A percentile compares a stretch with the other conserved stretches of the same genome.
These are phyloP conservation scores for Pichia phayaonensis DNA, from an alignment of 805 yeast genomes.

Conservation along the genomic window DNA sequence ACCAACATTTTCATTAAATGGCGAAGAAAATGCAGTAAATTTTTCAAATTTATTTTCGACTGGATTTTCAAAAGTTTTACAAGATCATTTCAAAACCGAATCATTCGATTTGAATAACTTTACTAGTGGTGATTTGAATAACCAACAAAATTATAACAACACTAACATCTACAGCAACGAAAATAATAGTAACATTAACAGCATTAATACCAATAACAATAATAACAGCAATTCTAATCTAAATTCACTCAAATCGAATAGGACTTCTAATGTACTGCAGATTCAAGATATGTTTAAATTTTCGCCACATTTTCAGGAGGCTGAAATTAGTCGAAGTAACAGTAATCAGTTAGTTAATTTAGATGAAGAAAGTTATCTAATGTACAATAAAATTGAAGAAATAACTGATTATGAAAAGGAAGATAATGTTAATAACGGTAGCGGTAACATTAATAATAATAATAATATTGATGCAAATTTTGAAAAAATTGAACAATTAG, in stretches of 20 bases:
- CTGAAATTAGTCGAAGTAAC: not conserved
- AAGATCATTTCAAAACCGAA: constrained; percentile 15
- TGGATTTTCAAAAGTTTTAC: constrained; percentile 18
- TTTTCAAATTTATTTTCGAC: constrained; percentile 21
- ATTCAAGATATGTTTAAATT: constrained; percentile 13
- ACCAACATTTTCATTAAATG: constrained; percentile 7
- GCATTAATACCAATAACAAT: not conserved
- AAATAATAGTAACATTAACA: not conserved
- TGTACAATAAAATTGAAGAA: not conserved
- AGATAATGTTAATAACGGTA: not conserved
- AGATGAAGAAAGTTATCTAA: not conserved
- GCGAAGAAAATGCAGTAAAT: constrained; percentile 4
- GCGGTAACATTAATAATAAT: too few species aligned
- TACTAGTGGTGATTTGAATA: not conserved
- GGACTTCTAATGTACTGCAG: not conserved
- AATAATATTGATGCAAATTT: not conserved
- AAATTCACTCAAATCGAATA: not conserved
- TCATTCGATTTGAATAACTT: not conserved
- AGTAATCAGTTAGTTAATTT: not conserved
- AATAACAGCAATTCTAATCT: not conserved
- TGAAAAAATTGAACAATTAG: not conserved
- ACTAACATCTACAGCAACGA: too few species aligned
- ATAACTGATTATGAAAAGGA: not conserved
- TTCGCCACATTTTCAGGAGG: constrained; percentile 7
- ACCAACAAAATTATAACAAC: not conserved